phyloP scores from a whole-genome alignment of 331 rosid genomes.

The Pyrus hybrid region DNA sequence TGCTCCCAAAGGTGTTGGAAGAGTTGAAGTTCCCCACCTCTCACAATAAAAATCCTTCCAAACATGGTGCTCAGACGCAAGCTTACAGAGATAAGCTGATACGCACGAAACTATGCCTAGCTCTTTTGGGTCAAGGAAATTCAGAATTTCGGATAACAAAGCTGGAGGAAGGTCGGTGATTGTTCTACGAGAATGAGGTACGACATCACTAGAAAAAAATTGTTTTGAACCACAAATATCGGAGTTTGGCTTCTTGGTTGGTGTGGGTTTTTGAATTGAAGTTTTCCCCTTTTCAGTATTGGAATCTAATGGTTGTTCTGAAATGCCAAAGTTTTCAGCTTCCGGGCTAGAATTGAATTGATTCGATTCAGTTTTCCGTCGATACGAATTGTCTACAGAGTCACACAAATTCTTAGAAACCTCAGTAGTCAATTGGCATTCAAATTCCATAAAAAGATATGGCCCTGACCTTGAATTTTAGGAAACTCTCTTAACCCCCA shows the following conservation, averaged over 20 bases:
- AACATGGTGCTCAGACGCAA: conserved; percentile 81
- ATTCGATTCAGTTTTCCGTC: conserved; percentile 26
- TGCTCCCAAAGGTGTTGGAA: conserved; percentile 22
- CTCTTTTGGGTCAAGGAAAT: conserved; percentile 84
- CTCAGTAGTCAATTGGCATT: conserved; percentile 50
- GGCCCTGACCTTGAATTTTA: conserved; percentile 25
- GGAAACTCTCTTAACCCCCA: conserved; percentile 23
- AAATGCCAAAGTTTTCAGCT: conserved; percentile 7
- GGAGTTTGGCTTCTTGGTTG: conserved; percentile 35
- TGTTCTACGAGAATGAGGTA: conserved; percentile 26
- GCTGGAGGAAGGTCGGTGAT: conserved; percentile 74
- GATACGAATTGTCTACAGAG: conserved; percentile 21
- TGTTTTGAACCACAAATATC: conserved; percentile 21
- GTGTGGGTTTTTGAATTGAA: conserved; percentile 20
- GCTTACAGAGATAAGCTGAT: conserved; percentile 42
- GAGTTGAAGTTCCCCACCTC: conserved; percentile 84
- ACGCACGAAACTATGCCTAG: conserved; percentile 86
- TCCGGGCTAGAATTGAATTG: conserved; percentile 15
- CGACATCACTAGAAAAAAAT: conserved; percentile 27
- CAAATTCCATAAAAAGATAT: conserved; percentile 79
- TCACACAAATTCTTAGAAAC: conserved; percentile 37
- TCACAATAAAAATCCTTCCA: conserved; percentile 91
- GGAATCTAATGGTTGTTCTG: conserved; percentile 16
- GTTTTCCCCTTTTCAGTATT: conserved; percentile 11
- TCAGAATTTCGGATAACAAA: conserved; percentile 67